Evolutionary conservation across 768 basidiomycete species (phyloP).

Genomic region (Tricholoma sp.): DNA sequence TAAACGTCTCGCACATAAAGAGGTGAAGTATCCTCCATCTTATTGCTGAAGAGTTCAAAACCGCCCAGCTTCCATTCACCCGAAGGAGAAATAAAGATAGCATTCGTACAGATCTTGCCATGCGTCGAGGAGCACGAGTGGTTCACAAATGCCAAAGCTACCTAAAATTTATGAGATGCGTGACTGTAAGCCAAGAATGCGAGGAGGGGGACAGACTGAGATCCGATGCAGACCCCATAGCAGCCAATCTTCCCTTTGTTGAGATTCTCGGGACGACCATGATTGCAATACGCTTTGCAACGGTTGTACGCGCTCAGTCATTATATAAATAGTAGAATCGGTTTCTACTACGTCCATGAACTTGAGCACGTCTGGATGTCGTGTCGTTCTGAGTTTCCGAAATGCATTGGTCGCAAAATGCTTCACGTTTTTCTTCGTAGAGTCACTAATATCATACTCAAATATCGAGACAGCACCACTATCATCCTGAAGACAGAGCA

Average conservation of each 20-base stretch:
- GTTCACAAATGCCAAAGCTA: slow-evolving; percentile 88
- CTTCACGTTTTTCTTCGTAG: slow-evolving; percentile 51
- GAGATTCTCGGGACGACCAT: slow-evolving; percentile 56
- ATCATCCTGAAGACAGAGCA: slow-evolving; percentile 65
- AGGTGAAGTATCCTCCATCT: slow-evolving; percentile 72
- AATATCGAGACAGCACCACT: slow-evolving; percentile 82
- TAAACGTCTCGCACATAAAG: slow-evolving; percentile 61
- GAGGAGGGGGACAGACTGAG: slow-evolving; percentile 49
- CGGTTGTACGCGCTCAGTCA: slow-evolving; percentile 91
- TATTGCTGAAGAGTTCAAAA: slow-evolving; percentile 83
- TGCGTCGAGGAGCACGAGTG: slow-evolving; percentile 79
- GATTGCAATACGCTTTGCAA: slow-evolving; percentile 55
- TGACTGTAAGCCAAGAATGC: not conserved
- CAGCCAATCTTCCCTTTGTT: slow-evolving; percentile 80
- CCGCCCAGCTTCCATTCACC: slow-evolving; percentile 98
- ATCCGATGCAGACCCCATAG: slow-evolving; percentile 92
- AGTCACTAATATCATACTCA: slow-evolving; percentile 76
- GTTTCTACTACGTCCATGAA: slow-evolving; percentile 93
- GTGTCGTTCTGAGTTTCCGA: slow-evolving; percentile 81
- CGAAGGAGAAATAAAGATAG: slow-evolving; percentile 86
- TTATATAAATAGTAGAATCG: slow-evolving; percentile 81
- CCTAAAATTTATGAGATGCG: slow-evolving; percentile 37
- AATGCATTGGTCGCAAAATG: slow-evolving; percentile 86
- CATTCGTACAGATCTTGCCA: slow-evolving; percentile 66
- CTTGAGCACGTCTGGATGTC: slow-evolving; percentile 95